Evolutionary conservation across 164 flowering plant genomes (phyloP).

Genomic region (Vitis labrusca): DNA sequence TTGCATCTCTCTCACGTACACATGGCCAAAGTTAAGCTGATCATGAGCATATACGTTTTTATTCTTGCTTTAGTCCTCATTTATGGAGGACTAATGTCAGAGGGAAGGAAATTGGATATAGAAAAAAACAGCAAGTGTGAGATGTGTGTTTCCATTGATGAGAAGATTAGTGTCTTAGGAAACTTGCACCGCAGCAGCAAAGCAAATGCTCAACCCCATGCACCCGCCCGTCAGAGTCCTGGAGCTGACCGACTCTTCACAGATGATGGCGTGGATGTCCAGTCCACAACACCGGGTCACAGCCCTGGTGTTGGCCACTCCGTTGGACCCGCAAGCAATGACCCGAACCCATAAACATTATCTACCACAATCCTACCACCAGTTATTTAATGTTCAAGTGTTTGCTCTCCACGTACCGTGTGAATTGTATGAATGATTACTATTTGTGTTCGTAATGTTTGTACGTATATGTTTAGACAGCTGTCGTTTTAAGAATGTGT

Average conservation of each 20-base stretch:
- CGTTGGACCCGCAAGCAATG: conserved; percentile 12
- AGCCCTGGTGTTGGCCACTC: conserved; percentile 43
- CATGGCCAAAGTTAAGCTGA: conserved; percentile 30
- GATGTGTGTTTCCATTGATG: too few species aligned
- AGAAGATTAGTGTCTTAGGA: too few species aligned
- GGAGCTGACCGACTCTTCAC: not conserved
- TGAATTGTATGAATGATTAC: too few species aligned
- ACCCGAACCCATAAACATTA: not conserved
- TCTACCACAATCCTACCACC: too few species aligned
- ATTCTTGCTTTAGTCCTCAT: conserved; percentile 18
- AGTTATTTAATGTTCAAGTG: too few species aligned
- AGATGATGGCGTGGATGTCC: conserved; percentile 16
- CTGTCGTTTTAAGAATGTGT: too few species aligned
- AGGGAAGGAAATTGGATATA: conserved; percentile 20
- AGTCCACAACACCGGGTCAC: conserved; percentile 36
- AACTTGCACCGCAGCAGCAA: not conserved
- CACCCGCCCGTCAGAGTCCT: too few species aligned
- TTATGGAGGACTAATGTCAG: not conserved
- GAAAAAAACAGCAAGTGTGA: not conserved
- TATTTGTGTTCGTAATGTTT: too few species aligned
- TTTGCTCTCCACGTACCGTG: too few species aligned
- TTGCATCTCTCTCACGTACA: not conserved
- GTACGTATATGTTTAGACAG: too few species aligned
- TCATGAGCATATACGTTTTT: conserved; percentile 14
- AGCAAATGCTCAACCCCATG: not conserved